A percentile compares a stretch with the other conserved stretches of the same genome.
phyloP scores from a whole-genome alignment of 176 grass and related monocot genomes.

The Musa acuminata region DNA sequence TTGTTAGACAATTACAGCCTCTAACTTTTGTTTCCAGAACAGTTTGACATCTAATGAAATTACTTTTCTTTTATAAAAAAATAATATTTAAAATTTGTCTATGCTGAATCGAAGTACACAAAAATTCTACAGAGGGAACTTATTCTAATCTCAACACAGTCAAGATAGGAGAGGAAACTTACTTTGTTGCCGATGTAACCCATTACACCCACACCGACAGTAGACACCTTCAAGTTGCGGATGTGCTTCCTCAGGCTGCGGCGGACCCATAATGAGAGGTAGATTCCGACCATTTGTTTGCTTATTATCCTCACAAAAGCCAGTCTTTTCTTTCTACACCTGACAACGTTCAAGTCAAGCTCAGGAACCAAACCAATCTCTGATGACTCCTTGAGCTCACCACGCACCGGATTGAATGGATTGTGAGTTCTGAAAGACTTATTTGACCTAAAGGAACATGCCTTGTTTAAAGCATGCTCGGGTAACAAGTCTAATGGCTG shows the following conservation, averaged over 20 bases:
- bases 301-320: constrained; percentile 72
- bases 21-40: no score
- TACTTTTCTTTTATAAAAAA: no score
- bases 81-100: no score
- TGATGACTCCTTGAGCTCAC: constrained; percentile 10
- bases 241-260: constrained; percentile 50
- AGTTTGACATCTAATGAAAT: no score
- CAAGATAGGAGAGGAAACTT: neutral
- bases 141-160: neutral
- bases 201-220: constrained; percentile 92
- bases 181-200: constrained; percentile 95
- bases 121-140: no score
- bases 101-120: no score
- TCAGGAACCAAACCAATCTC: constrained; percentile 28
- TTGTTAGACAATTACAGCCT: no score
- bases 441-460: neutral
- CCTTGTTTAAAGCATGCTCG: constrained; percentile 1
- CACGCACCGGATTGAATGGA: constrained; percentile 32
- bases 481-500: constrained; percentile 60
- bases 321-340: constrained; percentile 40
- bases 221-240: constrained; percentile 76
- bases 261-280: constrained; percentile 75
- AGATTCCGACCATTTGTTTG: constrained; percentile 93
- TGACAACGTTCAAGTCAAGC: constrained; percentile 16
- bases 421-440: constrained; percentile 17